Base-by-base conservation (phyloP, 2,329 filamentous ascomycete species). In the Tolypocladium ophioglossoides region DNA sequence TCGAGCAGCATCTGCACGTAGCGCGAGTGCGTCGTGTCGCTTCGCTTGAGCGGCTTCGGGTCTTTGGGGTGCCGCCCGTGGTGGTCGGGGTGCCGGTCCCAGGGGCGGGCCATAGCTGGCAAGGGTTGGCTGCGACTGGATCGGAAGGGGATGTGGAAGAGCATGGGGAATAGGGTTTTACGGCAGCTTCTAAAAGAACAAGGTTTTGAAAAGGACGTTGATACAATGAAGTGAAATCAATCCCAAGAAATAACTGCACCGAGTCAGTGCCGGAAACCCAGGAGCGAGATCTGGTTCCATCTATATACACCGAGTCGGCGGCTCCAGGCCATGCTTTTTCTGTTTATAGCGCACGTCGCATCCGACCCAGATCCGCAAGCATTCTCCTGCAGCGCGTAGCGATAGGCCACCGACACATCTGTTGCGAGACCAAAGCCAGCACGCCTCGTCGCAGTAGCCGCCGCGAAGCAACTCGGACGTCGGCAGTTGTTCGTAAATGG, bases 1-100 rank as follows among this genome's bases (percentile, higher is more conserved):
- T 70, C 66, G 27, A 77, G 68, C 9, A 78, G 69, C 73, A 79
- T 78, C 56, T 70, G 64, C 39, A 72, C 67, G 59, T 76, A 77
- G 32, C 66, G 66, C 22, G 71, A 68, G 52, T 70, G 63, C n/a
- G 57, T 57, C 18, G 61, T 62, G 57, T 63, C 63, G 57, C 60
- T 55, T 4, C 56, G 48, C 10, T 55, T 37, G 32, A 56, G 54
- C 18, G 59, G 57, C 39, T 52, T 56, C 8, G 54, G 58, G 4
- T 49, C 39, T 16, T 56, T 46, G 16, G 40, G 41, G 5, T 53
- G 50, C 18, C 12, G 40, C 30, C 49, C 44, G 38, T 61, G 55
- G 37, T 58, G 54, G 35, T 54, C 50, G 12, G 58, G 52, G 16
- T 48, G 39, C n/a, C 22, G 41, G 24, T 40, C 47, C 54, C 56